Evolutionary conservation across 2,329 filamentous ascomycete species (phyloP).

Genomic region (Xylariaceae sp.): DNA sequence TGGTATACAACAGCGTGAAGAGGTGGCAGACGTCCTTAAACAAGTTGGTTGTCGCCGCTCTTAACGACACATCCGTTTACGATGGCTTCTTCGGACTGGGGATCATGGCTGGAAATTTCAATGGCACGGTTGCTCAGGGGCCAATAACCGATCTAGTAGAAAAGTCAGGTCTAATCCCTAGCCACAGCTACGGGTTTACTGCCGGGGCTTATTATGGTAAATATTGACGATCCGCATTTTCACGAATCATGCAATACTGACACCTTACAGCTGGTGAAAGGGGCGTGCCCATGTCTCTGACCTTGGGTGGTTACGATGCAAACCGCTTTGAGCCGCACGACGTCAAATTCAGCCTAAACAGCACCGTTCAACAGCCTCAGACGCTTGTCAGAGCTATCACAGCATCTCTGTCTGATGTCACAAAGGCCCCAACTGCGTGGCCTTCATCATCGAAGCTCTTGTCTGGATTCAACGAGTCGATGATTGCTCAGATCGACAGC

Average conservation of each 20-base stretch:
- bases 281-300: slow-evolving; percentile 55
- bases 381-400: slow-evolving; percentile 60
- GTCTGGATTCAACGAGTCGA: slow-evolving; percentile 45
- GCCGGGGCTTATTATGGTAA: slow-evolving; percentile 71
- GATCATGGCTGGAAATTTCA: slow-evolving; percentile 53
- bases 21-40: slow-evolving; percentile 41
- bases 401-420: slow-evolving; percentile 35
- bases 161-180: slow-evolving; percentile 60
- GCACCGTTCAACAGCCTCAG: slow-evolving; percentile 54
- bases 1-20: slow-evolving; percentile 38
- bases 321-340: slow-evolving; percentile 61
- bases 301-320: slow-evolving; percentile 68
- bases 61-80: slow-evolving; percentile 56
- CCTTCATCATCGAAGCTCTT: slow-evolving; percentile 36
- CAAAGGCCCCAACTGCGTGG: slow-evolving; percentile 39
- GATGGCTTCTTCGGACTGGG: slow-evolving; percentile 57
- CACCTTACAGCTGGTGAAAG: slow-evolving; percentile 31
- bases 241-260: slow-evolving; percentile 28
- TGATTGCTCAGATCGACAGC: slow-evolving; percentile 59
- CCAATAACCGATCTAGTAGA: slow-evolving; percentile 58
- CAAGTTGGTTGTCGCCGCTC: slow-evolving; percentile 46
- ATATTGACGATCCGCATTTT: slow-evolving; percentile 23
- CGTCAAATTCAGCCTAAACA: slow-evolving; percentile 55
- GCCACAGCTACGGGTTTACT: slow-evolving; percentile 73
- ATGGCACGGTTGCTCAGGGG: slow-evolving; percentile 46